Percentiles rank a stretch among this genome's conserved stretches.
Evolutionary conservation across 2,329 filamentous ascomycete species (phyloP).

Genomic region (Lachnellula arida): DNA sequence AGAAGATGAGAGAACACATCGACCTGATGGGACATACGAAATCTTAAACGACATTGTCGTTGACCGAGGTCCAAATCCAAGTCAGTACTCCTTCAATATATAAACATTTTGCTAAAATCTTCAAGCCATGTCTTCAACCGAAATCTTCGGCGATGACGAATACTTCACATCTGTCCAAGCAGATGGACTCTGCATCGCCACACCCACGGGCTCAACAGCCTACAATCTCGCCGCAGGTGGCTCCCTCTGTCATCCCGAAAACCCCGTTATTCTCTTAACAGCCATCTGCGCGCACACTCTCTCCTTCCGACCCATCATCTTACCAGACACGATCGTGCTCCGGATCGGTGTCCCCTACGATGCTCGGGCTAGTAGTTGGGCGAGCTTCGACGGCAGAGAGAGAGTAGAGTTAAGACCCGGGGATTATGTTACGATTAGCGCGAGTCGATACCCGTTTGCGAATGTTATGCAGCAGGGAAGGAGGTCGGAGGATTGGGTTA

Average conservation of each 20-base stretch:
- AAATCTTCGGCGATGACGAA: constrained; percentile 87
- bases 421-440: constrained; percentile 81
- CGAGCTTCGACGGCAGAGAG: constrained; percentile 94
- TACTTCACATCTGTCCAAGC: constrained; percentile 92
- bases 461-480: constrained; percentile 66
- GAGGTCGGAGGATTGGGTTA: constrained; percentile 74
- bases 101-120: constrained; percentile 4
- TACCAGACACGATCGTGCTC: constrained; percentile 93
- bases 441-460: constrained; percentile 75
- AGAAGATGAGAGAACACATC: constrained; percentile 80
- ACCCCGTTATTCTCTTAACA: constrained; percentile 90
- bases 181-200: constrained; percentile 89
- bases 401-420: constrained; percentile 73
- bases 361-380: constrained; percentile 85
- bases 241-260: constrained; percentile 91
- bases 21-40: constrained; percentile 77
- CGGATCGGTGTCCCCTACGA: constrained; percentile 93
- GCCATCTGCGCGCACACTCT: constrained; percentile 93
- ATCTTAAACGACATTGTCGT: constrained; percentile 97
- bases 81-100: constrained; percentile 46
- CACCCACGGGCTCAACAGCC: constrained; percentile 88
- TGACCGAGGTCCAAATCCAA: constrained; percentile 88
- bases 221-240: constrained; percentile 97
- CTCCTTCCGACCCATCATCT: constrained; percentile 91
- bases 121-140: constrained; percentile 80